Evolutionary conservation across 179 eudicot genomes (phyloP).

Genomic region (Carnegiea gigantea): DNA sequence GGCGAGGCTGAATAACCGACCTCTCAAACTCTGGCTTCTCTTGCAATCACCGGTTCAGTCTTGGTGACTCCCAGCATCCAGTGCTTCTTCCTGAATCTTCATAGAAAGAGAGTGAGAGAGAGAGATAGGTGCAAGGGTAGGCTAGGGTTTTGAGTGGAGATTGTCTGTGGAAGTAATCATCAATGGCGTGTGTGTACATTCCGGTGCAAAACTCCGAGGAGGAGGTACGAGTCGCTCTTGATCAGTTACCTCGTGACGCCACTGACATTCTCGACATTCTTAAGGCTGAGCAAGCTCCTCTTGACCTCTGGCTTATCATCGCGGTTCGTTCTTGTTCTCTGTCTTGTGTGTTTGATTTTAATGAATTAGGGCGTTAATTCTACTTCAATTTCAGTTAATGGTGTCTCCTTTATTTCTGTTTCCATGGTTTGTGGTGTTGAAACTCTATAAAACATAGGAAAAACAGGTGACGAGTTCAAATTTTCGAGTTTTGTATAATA

Average conservation of each 20-base stretch:
- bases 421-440: not conserved
- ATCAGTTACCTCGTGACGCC: slow-evolving; percentile 87
- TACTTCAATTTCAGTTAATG: not conserved
- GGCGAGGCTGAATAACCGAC: not conserved
- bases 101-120: not conserved
- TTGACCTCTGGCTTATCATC: slow-evolving; percentile 88
- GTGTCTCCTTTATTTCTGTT: not conserved
- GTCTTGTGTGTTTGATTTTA: not conserved
- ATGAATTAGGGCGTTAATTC: not conserved
- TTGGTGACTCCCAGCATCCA: not conserved
- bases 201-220: slow-evolving; percentile 94
- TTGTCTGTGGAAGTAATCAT: not conserved
- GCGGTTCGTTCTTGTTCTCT: slow-evolving; percentile 49
- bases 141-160: slow-evolving; percentile 28
- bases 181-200: slow-evolving; percentile 81
- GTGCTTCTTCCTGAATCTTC: not conserved
- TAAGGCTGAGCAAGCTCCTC: slow-evolving; percentile 98
- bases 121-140: not conserved
- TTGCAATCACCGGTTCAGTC: slow-evolving; percentile 9
- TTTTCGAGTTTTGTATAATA: not conserved
- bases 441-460: not conserved
- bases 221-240: slow-evolving; percentile 81
- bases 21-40: not conserved
- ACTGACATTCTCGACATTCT: slow-evolving; percentile 95
- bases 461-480: not conserved